phyloP scores from a whole-genome alignment of 371 early-diverging fungal species.

The Circinella minor region DNA sequence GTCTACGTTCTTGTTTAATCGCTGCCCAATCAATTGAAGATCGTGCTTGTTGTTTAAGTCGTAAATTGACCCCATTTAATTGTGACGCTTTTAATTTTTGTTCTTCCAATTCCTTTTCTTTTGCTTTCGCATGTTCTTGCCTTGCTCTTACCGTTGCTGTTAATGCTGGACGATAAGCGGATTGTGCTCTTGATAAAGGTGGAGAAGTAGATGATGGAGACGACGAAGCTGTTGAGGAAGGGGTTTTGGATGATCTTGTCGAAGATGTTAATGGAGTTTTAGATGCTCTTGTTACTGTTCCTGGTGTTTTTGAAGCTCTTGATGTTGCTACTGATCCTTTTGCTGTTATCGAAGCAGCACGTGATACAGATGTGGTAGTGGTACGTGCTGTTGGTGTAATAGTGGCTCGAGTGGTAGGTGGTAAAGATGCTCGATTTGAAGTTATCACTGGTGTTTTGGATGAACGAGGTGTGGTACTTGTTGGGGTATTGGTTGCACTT shows the following conservation, averaged over 20 bases:
- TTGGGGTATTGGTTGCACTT: conserved; percentile 13
- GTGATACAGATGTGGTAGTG: background rate
- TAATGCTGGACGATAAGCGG: conserved; percentile 30
- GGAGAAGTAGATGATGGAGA: conserved; percentile 16
- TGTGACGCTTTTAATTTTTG: conserved; percentile 27
- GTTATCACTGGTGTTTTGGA: background rate
- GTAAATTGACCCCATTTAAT: conserved; percentile 20
- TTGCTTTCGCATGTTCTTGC: conserved; percentile 43
- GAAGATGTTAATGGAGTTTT: background rate
- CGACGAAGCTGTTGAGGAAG: background rate
- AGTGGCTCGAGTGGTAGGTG: background rate
- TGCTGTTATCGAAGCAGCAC: no score
- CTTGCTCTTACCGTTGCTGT: conserved; percentile 52
- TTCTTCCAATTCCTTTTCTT: conserved; percentile 34
- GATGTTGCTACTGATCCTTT: background rate
- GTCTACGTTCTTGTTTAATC: conserved; percentile 39
- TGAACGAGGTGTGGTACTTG: conserved; percentile 7
- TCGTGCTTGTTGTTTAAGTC: conserved; percentile 37
- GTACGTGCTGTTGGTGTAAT: background rate
- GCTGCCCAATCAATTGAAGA: conserved; percentile 43
- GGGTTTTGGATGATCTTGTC: background rate
- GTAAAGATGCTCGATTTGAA: conserved; percentile 1
- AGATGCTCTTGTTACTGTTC: conserved; percentile 8
- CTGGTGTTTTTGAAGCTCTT: conserved; percentile 6
- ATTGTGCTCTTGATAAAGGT: conserved; percentile 18